Base-by-base conservation (phyloP, 768 basidiomycete genomes). In the Lactarius psammicola region DNA sequence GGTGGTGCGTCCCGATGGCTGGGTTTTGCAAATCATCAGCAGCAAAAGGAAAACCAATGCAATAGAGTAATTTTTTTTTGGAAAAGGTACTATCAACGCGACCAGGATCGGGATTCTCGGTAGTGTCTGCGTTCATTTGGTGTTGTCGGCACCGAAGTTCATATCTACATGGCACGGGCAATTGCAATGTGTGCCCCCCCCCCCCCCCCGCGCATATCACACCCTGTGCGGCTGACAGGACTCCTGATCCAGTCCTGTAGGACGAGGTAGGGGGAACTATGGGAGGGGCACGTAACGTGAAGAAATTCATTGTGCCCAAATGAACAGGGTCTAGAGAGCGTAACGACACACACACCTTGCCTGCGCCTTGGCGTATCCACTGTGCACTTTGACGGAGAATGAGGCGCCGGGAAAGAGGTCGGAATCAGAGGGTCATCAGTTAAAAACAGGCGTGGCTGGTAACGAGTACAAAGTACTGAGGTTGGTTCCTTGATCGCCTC, bases 331-430 rank as follows among this genome's bases (percentile, higher is more conserved):
- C 15, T 13, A 46, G 33, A 26, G 46, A 40, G 36, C 13, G 15
- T 5, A 1, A 30, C 28, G 8, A 8, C 17, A 11, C 61, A 11
- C 61, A 2, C 46, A 57, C 59, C 74, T 44, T 2, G 81, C 78
- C 34, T 87, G 86, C 55, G 78, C 78, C 34, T 78, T 69, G 2
- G 80, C 77, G 73, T 86, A 87, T 4, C 85, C 85, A 44, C 78
- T 74, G 69, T 85, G 86, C 17, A 82, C 84, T 60, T 71, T 64
- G n/a, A 84, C 78, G 63, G n/a, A 71, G 11, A 71, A 74, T 31
- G 78, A 69, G 18, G 84, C 73, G 1, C 84, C 85, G 4, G 86
- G 87, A 75, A 87, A 87, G 8, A 87, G 78, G 1, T 74, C 72
- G 5, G 78, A 36, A 68, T 83, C 74, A n/a, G n/a, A n/a, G n/a